Conservation (phyloP, 1,284 basidiomycete genomes). For the Ganoderma lucidum region DNA sequence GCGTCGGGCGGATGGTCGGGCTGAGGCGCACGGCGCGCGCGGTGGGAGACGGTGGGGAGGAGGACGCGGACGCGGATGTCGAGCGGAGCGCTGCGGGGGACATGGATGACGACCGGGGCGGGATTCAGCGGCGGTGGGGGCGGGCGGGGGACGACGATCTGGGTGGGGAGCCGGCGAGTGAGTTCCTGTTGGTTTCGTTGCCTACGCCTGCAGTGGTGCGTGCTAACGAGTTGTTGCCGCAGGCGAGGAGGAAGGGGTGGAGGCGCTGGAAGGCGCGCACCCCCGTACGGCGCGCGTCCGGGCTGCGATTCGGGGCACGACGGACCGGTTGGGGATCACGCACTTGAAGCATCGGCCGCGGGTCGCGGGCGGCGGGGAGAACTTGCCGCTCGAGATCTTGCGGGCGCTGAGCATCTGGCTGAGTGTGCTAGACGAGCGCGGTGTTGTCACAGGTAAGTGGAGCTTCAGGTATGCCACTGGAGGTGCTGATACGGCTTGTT, state of each 20-base stretch:
- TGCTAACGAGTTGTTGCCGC: neutral
- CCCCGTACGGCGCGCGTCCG: slow-evolving; percentile 9
- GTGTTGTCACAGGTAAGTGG: slow-evolving; percentile 52
- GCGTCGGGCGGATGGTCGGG: slow-evolving; percentile 23
- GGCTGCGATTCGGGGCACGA: slow-evolving; percentile 4
- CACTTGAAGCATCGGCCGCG: slow-evolving; percentile 47
- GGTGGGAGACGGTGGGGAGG: too few species aligned
- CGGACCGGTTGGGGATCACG: slow-evolving; percentile 22
- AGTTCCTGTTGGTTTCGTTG: neutral
- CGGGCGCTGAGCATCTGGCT: slow-evolving; percentile 65
- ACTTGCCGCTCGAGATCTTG: slow-evolving; percentile 61
- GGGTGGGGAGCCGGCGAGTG: neutral
- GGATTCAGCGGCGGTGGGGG: slow-evolving; percentile 42
- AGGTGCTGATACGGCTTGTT: neutral
- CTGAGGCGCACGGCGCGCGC: slow-evolving; percentile 10
- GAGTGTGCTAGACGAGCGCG: slow-evolving; percentile 62
- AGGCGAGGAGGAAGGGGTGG: neutral
- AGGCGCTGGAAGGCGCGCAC: slow-evolving; percentile 5
- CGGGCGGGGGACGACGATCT: slow-evolving; percentile 37
- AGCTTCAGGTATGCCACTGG: too few species aligned
- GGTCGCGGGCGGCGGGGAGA: slow-evolving; percentile 50
- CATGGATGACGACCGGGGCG: slow-evolving; percentile 21
- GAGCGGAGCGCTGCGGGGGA: neutral
- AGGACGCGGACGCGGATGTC: neutral
- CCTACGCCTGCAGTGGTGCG: too few species aligned